phyloP scores from a whole-genome alignment of 2,329 filamentous ascomycete genomes.

The Aspergillus viridinutans region DNA sequence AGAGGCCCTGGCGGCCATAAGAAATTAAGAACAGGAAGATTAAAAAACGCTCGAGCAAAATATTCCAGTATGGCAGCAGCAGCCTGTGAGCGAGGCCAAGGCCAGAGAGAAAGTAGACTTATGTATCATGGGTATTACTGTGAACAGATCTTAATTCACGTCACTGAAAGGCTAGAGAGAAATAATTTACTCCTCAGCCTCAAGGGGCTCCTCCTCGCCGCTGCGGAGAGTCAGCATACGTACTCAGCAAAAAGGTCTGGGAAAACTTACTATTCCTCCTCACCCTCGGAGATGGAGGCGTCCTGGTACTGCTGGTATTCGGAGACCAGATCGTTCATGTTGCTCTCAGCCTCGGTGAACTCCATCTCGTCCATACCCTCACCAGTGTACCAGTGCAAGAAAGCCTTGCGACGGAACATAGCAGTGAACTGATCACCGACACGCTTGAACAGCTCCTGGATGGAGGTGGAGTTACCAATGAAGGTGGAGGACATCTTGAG shows the following conservation, averaged over 20 bases:
- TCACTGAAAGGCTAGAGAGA: constrained; percentile 2
- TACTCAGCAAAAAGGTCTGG: not conserved
- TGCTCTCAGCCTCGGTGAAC: constrained; percentile 99
- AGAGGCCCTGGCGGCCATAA: not conserved
- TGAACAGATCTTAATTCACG: constrained; percentile 23
- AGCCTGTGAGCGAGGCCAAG: not conserved
- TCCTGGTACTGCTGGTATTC: constrained; percentile 99
- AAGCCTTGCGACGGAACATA: constrained; percentile 99
- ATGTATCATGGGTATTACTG: constrained; percentile 1
- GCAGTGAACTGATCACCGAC: constrained; percentile 98
- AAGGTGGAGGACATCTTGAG: constrained; percentile 99
- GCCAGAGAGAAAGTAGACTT: not conserved
- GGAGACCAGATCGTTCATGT: constrained; percentile 99
- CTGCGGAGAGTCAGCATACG: constrained; percentile 19
- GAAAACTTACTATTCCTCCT: constrained; percentile 72
- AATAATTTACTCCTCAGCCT: constrained; percentile 62
- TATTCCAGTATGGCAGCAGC: not conserved
- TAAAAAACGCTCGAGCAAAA: not conserved
- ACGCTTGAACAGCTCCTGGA: constrained; percentile 99
- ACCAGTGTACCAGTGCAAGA: constrained; percentile 99
- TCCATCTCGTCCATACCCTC: constrained; percentile 99
- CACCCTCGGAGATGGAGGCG: constrained; percentile 91
- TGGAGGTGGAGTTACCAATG: constrained; percentile 98
- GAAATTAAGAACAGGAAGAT: not conserved
- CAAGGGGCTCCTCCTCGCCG: constrained; percentile 72